These are phyloP conservation scores for Neofusicoccum laricinum DNA, from an alignment of 2,329 filamentous ascomycete species.

Conservation along the genomic window DNA sequence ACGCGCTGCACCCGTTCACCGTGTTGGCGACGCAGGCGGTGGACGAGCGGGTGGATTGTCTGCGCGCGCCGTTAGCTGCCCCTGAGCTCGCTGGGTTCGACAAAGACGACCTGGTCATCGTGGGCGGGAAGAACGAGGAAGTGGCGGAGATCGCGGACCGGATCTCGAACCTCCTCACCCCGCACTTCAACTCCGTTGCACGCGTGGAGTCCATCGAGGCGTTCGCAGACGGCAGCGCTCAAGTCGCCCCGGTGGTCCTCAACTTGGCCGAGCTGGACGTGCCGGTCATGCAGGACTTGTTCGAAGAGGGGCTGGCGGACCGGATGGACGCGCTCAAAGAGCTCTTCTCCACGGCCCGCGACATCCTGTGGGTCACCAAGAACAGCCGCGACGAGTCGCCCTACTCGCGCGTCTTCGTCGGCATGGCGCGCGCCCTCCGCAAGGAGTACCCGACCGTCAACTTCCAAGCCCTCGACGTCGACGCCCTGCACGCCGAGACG, in stretches of 20 bases:
- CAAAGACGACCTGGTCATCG: not conserved
- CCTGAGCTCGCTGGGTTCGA: too few species aligned
- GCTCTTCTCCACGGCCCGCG: not conserved
- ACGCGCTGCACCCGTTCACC: not conserved
- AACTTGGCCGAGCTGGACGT: not conserved
- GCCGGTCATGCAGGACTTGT: not conserved
- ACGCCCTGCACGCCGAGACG: not conserved
- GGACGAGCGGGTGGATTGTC: constrained; percentile 19
- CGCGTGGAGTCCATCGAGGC: too few species aligned
- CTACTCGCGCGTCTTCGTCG: constrained; percentile 4
- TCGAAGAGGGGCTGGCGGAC: not conserved
- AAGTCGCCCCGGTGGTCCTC: too few species aligned
- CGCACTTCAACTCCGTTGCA: too few species aligned
- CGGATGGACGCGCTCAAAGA: not conserved
- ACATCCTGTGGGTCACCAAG: too few species aligned
- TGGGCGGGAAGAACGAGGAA: not conserved
- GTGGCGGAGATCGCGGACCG: too few species aligned
- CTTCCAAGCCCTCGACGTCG: constrained; percentile 24
- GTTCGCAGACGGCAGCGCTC: too few species aligned
- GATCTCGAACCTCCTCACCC: too few species aligned
- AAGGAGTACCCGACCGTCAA: constrained; percentile 20
- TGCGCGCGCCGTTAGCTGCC: constrained; percentile 17
- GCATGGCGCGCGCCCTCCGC: constrained; percentile 20
- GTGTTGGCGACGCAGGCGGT: constrained; percentile 21
- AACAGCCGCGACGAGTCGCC: not conserved